Base-by-base conservation (phyloP, 225 moss, liverwort and hornwort genomes). In the Marchantia polymorpha region DNA sequence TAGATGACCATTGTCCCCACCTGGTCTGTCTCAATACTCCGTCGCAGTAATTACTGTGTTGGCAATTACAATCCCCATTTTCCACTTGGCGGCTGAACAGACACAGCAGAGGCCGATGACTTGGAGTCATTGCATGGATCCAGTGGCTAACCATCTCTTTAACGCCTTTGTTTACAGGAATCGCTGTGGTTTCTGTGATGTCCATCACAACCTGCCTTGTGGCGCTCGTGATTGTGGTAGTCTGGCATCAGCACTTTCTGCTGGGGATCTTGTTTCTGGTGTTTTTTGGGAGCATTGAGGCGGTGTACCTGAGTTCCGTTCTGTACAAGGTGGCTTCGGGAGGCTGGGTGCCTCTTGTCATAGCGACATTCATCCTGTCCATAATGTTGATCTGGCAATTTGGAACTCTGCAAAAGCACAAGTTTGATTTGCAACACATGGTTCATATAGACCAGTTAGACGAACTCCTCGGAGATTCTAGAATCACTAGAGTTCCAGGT, bases 141-240 rank as follows among this genome's bases (percentile, higher is more conserved):
- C 6, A 61, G 10, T 22, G 23, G 4, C 61, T 61, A 61, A 61
- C 10, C 10, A 8, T 7, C 61, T 61, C n/a, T 22, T 61, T 2
- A 23, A 7, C 8, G 30, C 3, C 13, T 69, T 69, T 69, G 69
- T 20, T 7, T 72, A 71, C 95, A 95, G 95, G 96, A 4, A 86
- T 94, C 74, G 96, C 94, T 48, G 92, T 96, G 73, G 86, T 96
- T 11, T 83, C 89, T 50, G 96, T 96, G 82, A 96, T 96, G 94
- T 78, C 90, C 78, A 92, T 96, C 75, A 96, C 96, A 25, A 96
- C 94, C 53, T 89, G 89, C 81, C 79, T 96, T 8, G 91, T 88
- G 47, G 60, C 94, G 14, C 82, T 96, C 0, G 89, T 96, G 48
- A 92, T 96, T 12, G 55, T 87, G 19, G 7, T 96, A 0, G 96